Conservation (phyloP, 768 basidiomycete species). For the Xerocomellus dryophilus region DNA sequence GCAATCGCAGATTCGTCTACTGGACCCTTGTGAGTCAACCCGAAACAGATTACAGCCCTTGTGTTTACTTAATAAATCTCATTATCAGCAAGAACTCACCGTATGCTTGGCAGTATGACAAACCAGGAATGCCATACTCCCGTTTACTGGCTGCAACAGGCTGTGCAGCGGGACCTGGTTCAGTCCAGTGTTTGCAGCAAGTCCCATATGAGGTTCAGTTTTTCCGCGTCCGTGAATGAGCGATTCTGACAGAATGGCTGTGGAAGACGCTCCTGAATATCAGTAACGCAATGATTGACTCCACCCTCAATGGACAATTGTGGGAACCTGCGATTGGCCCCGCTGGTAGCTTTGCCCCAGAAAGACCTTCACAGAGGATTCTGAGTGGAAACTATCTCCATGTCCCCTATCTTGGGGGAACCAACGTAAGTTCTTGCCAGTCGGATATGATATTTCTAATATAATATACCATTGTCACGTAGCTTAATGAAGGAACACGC, state of each 20-base stretch:
- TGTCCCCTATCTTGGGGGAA: constrained; percentile 54
- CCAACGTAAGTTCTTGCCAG: constrained; percentile 39
- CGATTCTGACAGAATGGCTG: not conserved
- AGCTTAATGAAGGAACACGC: constrained; percentile 17
- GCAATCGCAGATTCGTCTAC: constrained; percentile 19
- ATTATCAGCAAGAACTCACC: constrained; percentile 48
- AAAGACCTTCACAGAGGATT: constrained; percentile 45
- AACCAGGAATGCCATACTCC: constrained; percentile 49
- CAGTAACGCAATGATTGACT: constrained; percentile 43
- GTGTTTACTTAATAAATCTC: not conserved
- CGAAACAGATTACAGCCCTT: not conserved
- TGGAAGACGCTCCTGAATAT: constrained; percentile 47
- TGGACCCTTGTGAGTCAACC: constrained; percentile 18
- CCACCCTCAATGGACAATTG: constrained; percentile 49
- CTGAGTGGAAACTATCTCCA: constrained; percentile 48
- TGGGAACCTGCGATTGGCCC: constrained; percentile 59
- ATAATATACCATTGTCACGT: too few species aligned
- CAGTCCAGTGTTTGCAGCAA: constrained; percentile 42
- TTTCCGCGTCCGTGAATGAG: not conserved
- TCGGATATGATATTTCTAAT: not conserved
- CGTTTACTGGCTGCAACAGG: constrained; percentile 45
- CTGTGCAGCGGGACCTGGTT: constrained; percentile 38
- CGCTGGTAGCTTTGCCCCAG: constrained; percentile 45
- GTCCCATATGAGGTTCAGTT: constrained; percentile 17
- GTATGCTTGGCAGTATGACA: constrained; percentile 44